Percentiles rank a stretch among this genome's conserved stretches.
These are phyloP conservation scores for Tricharina praecox DNA, from an alignment of 495 filamentous ascomycete species.

Conservation along the genomic window DNA sequence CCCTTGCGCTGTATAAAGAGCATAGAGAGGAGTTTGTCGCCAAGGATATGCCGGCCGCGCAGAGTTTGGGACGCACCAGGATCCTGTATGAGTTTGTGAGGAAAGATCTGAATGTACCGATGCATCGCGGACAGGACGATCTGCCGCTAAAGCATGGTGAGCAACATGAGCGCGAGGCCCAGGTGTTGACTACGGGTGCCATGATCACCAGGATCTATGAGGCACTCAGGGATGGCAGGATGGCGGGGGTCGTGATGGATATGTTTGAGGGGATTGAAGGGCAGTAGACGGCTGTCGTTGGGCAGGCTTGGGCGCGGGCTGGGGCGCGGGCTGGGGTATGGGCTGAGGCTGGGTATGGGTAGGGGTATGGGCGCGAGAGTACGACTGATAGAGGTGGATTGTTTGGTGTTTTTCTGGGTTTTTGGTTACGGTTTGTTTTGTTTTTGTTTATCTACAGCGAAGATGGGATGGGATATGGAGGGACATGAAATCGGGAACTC, in stretches of 20 bases:
- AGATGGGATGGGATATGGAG: too few species aligned
- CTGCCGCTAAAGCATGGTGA: constrained; percentile 27
- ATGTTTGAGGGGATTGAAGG: constrained; percentile 12
- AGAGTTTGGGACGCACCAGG: constrained; percentile 6
- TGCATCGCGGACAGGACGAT: constrained; percentile 32
- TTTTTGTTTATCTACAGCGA: too few species aligned
- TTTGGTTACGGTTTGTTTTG: too few species aligned
- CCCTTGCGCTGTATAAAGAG: background rate
- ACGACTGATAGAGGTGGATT: too few species aligned
- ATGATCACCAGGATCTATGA: constrained; percentile 26
- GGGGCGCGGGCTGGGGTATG: too few species aligned
- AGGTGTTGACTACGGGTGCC: constrained; percentile 20
- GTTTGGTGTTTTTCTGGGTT: too few species aligned
- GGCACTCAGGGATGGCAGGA: constrained; percentile 21
- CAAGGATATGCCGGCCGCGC: background rate
- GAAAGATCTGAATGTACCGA: constrained; percentile 29
- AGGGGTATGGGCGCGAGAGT: too few species aligned
- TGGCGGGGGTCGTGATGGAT: constrained; percentile 18
- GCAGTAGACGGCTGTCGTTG: too few species aligned
- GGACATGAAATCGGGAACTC: too few species aligned
- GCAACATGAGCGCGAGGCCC: constrained; percentile 13
- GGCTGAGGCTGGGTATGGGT: too few species aligned
- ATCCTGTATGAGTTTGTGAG: constrained; percentile 33
- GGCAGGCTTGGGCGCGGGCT: too few species aligned
- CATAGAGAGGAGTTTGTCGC: background rate